Percentiles rank a stretch among this genome's conserved stretches.
phyloP scores from a whole-genome alignment of 257 asterid species.

The Solanum lignicaule region DNA sequence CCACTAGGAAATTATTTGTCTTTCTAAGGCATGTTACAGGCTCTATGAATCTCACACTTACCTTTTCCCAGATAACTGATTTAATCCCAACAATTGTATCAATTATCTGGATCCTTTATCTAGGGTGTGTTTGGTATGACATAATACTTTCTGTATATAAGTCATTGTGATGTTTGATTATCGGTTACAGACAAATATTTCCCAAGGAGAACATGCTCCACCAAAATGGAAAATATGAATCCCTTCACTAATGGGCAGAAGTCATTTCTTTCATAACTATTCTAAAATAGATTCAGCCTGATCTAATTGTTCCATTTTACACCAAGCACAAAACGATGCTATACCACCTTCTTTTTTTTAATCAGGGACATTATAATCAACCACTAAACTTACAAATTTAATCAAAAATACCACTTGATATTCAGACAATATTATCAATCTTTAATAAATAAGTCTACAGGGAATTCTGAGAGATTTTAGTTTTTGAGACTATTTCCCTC shows the following conservation, averaged over 20 bases:
- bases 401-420: not conserved
- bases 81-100: not conserved
- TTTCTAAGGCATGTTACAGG: not conserved
- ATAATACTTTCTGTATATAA: not conserved
- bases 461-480: not conserved
- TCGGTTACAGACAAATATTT: not conserved
- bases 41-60: not conserved
- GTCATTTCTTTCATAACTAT: not conserved
- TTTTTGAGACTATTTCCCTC: not conserved
- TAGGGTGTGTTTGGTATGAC: not conserved
- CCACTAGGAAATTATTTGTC: not conserved
- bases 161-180: not conserved
- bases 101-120: not conserved
- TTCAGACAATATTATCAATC: not conserved
- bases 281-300: not conserved
- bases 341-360: not conserved
- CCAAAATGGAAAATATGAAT: not conserved
- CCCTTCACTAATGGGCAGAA: not conserved
- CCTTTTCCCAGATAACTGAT: not conserved
- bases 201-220: not conserved
- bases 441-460: not conserved
- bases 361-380: not conserved
- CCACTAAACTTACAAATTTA: not conserved
- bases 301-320: not conserved
- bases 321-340: not conserved